Conservation (phyloP, 2,329 filamentous ascomycete species). For the Botryotinia calthae region DNA sequence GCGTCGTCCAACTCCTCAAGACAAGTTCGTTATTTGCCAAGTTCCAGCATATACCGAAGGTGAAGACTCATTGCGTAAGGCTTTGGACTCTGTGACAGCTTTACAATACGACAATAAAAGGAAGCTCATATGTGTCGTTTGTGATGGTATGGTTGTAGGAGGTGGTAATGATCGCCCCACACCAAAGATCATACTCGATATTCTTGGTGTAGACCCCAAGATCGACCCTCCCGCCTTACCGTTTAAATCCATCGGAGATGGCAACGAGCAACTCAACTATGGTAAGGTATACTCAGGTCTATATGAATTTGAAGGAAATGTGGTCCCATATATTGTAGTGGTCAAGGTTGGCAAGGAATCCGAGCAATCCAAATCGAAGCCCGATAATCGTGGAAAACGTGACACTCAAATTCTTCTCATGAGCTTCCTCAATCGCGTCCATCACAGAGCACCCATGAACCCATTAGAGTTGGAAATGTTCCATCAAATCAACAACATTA, state of each 20-base stretch:
- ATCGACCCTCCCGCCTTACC: constrained; percentile 90
- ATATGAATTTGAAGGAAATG: constrained; percentile 96
- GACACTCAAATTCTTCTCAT: constrained; percentile 95
- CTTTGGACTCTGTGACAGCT: constrained; percentile 88
- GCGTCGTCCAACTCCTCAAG: constrained; percentile 81
- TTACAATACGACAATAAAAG: constrained; percentile 98
- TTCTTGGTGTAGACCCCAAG: constrained; percentile 94
- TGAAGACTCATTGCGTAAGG: constrained; percentile 90
- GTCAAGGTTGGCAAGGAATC: constrained; percentile 98
- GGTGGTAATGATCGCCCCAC: constrained; percentile 94
- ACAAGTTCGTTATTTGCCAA: constrained; percentile 98
- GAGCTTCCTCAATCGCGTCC: constrained; percentile 97
- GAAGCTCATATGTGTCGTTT: constrained; percentile 94
- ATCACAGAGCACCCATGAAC: constrained; percentile 90
- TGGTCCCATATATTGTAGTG: constrained; percentile 92
- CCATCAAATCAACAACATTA: constrained; percentile 99
- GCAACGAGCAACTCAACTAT: constrained; percentile 92
- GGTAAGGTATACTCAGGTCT: constrained; percentile 98
- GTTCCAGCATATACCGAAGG: constrained; percentile 97
- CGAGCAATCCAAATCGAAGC: constrained; percentile 85
- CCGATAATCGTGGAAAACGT: constrained; percentile 96
- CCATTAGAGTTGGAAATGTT: constrained; percentile 97
- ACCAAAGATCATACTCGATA: constrained; percentile 95
- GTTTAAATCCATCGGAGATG: constrained; percentile 88
- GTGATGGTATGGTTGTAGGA: constrained; percentile 95